Evolutionary conservation across 2,329 filamentous ascomycete species (phyloP).

Genomic region (Penicillium psychrosexuale): DNA sequence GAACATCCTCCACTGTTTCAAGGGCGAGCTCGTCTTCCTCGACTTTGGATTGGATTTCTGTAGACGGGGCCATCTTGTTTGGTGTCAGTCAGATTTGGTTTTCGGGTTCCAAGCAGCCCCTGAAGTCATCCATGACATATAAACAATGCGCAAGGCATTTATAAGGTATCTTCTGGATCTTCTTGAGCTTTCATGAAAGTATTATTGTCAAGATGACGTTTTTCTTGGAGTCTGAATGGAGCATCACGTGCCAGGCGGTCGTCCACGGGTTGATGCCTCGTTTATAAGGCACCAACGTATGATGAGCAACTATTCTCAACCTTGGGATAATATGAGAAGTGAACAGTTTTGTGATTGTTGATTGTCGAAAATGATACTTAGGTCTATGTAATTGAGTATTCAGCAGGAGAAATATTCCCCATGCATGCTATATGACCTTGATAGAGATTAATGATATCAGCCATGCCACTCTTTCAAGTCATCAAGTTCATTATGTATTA

Average conservation of each 20-base stretch:
- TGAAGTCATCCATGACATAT: background rate
- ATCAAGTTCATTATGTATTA: conserved; percentile 6
- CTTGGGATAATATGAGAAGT: background rate
- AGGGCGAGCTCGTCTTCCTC: conserved; percentile 12
- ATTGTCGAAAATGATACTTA: background rate
- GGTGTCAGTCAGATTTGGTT: conserved; percentile 1
- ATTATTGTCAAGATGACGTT: background rate
- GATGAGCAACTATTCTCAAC: too few species aligned
- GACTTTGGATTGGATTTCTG: background rate
- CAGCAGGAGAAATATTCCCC: background rate
- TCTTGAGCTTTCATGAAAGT: background rate
- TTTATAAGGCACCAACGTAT: background rate
- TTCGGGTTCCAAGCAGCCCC: background rate
- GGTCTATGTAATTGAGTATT: background rate
- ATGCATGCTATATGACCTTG: background rate
- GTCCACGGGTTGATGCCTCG: background rate
- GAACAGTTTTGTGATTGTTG: background rate
- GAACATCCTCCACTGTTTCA: conserved; percentile 22
- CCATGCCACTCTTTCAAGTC: background rate
- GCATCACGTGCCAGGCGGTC: background rate
- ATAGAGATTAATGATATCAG: background rate
- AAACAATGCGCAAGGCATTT: background rate
- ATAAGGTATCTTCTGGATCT: background rate
- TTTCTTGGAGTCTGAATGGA: background rate
- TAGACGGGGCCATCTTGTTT: conserved; percentile 1